Percentiles rank a stretch among this genome's conserved stretches.
phyloP scores from a whole-genome alignment of 257 asterid species.

The Capsicum rhomboideum region DNA sequence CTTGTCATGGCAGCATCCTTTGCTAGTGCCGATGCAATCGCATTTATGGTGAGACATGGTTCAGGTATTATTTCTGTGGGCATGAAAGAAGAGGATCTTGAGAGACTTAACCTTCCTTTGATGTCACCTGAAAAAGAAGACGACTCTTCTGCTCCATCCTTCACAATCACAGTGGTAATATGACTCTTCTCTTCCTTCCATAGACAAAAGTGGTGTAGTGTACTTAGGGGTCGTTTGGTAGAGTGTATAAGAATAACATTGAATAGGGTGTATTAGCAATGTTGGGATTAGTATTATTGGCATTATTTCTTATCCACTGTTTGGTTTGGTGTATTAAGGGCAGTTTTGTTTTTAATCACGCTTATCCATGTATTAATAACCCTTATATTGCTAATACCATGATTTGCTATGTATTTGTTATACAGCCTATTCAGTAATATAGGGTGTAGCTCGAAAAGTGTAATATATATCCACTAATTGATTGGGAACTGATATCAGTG shows the following conservation, averaged over 20 bases:
- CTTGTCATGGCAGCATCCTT: slow-evolving; percentile 69
- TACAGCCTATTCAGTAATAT: background rate
- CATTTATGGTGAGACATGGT: slow-evolving; percentile 67
- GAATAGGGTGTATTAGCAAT: background rate
- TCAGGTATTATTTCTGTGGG: slow-evolving; percentile 87
- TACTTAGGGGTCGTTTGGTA: background rate
- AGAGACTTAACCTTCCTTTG: slow-evolving; percentile 63
- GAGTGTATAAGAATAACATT: no score
- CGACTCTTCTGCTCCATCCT: slow-evolving; percentile 75
- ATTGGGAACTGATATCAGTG: background rate
- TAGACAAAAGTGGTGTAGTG: background rate
- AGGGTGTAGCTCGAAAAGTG: background rate
- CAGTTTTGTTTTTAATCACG: background rate
- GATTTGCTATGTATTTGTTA: background rate
- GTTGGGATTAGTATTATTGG: background rate
- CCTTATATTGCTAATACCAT: background rate
- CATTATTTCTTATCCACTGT: background rate
- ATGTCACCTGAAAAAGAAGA: slow-evolving; percentile 70
- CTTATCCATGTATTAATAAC: background rate
- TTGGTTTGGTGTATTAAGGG: background rate
- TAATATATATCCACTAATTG: background rate
- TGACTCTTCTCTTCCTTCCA: background rate
- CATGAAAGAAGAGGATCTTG: slow-evolving; percentile 72
- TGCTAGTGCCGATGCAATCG: slow-evolving; percentile 37
- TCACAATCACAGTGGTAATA: slow-evolving; percentile 79